These are phyloP conservation scores for Phyllosticta paracitricarpa DNA, from an alignment of 2,329 filamentous ascomycete genomes.

Conservation along the genomic window DNA sequence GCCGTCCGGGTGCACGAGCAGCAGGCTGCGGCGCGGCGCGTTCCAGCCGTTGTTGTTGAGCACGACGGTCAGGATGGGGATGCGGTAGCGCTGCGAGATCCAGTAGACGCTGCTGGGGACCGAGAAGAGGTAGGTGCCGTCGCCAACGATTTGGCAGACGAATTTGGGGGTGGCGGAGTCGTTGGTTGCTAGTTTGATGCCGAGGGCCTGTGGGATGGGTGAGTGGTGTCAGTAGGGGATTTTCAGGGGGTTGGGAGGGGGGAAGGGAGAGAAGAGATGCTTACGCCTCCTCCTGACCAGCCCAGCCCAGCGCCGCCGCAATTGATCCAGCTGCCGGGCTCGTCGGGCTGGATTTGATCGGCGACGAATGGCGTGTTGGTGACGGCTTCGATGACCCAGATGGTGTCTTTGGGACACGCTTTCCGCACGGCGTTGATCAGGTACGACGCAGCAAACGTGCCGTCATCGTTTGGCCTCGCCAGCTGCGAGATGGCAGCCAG, in stretches of 20 bases:
- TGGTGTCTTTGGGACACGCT: slow-evolving; percentile 52
- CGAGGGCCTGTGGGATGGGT: slow-evolving; percentile 41
- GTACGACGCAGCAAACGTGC: slow-evolving; percentile 52
- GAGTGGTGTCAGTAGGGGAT: background rate
- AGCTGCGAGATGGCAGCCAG: slow-evolving; percentile 50
- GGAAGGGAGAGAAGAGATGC: slow-evolving; percentile 13
- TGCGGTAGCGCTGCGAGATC: slow-evolving; percentile 56
- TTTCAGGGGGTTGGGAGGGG: background rate
- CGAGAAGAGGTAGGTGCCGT: slow-evolving; percentile 57
- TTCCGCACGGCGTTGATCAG: slow-evolving; percentile 47
- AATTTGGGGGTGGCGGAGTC: slow-evolving; percentile 29
- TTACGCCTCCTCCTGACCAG: slow-evolving; percentile 60
- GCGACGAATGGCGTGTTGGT: slow-evolving; percentile 58
- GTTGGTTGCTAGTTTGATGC: slow-evolving; percentile 63
- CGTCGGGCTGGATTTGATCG: slow-evolving; percentile 58
- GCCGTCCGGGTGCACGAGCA: slow-evolving; percentile 57
- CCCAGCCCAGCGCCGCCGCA: slow-evolving; percentile 72
- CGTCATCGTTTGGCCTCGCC: slow-evolving; percentile 50
- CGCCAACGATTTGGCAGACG: slow-evolving; percentile 47
- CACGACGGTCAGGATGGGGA: slow-evolving; percentile 56
- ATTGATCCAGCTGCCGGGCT: slow-evolving; percentile 69
- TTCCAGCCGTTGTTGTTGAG: slow-evolving; percentile 66
- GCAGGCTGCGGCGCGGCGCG: slow-evolving; percentile 49
- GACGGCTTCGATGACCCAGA: slow-evolving; percentile 70
- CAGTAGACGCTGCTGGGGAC: slow-evolving; percentile 59